Conservation (phyloP, 2,329 filamentous ascomycete species). For the Penicillium nordicum region DNA sequence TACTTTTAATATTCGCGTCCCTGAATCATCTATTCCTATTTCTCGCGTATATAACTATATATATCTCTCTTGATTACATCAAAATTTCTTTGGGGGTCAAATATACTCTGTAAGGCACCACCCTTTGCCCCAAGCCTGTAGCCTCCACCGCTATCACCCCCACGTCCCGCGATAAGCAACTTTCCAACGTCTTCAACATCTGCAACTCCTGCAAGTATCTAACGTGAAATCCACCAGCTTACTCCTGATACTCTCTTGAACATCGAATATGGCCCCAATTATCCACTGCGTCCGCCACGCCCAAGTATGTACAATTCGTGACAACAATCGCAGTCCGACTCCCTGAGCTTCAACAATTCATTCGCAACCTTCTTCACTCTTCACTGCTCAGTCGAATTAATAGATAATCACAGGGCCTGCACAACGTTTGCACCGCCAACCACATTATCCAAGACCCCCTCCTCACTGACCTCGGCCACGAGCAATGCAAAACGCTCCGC, state of each 20-base stretch:
- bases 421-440: slow-evolving; percentile 71
- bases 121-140: not conserved
- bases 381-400: slow-evolving; percentile 8
- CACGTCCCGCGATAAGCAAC: slow-evolving; percentile 22
- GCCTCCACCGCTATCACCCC: slow-evolving; percentile 10
- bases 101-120: not conserved
- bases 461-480: slow-evolving; percentile 70
- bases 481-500: slow-evolving; percentile 67
- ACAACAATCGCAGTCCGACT: not conserved
- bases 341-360: not conserved
- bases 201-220: not conserved
- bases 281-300: slow-evolving; percentile 48
- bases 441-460: slow-evolving; percentile 72
- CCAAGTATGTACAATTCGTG: slow-evolving; percentile 34
- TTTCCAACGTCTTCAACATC: not conserved
- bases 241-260: not conserved
- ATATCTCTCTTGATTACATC: not conserved
- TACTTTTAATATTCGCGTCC: not conserved
- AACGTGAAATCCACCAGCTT: not conserved
- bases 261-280: slow-evolving; percentile 38
- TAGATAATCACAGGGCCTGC: slow-evolving; percentile 59
- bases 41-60: not conserved
- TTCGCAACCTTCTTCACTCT: not conserved
- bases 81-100: not conserved
- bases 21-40: not conserved